Evolutionary conservation across 495 filamentous ascomycete species (phyloP).

Genomic region (Tuber melanosporum): DNA sequence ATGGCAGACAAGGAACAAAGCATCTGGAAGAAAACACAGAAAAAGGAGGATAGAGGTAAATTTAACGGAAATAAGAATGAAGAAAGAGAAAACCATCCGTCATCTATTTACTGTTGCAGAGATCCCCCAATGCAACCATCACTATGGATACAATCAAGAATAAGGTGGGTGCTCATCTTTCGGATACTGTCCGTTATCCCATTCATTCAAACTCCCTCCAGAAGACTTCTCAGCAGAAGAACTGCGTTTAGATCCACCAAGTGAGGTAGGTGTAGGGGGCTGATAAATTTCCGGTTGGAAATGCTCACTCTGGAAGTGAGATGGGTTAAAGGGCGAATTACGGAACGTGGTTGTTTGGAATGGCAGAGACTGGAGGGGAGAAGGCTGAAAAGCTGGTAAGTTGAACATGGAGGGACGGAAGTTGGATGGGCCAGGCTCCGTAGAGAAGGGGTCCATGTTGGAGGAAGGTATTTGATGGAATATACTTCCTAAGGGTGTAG

Average conservation of each 20-base stretch:
- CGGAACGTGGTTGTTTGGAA: constrained; percentile 53
- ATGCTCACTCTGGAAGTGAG: constrained; percentile 75
- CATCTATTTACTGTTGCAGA: constrained; percentile 38
- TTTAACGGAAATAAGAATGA: constrained; percentile 13
- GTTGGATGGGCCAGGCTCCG: constrained; percentile 36
- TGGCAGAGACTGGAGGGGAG: constrained; percentile 38
- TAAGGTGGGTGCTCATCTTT: constrained; percentile 29
- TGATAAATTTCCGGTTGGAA: constrained; percentile 65
- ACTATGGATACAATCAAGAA: constrained; percentile 23
- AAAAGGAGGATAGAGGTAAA: constrained; percentile 5
- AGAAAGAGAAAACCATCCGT: constrained; percentile 30
- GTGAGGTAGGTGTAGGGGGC: constrained; percentile 35
- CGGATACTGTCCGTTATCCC: constrained; percentile 24
- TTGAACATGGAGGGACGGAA: constrained; percentile 37
- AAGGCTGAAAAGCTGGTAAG: constrained; percentile 31
- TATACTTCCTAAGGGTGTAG: constrained; percentile 28
- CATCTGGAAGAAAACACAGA: neutral
- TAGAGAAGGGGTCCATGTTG: constrained; percentile 27
- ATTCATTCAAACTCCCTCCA: constrained; percentile 25
- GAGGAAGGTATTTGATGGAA: constrained; percentile 27
- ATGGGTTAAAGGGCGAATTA: constrained; percentile 69
- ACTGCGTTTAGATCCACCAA: constrained; percentile 25
- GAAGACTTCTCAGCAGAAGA: constrained; percentile 34
- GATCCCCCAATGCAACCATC: constrained; percentile 23
- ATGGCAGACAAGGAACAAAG: neutral